Base-by-base conservation (phyloP, 208 protist genomes). In the Trypanosomatidae sp. region DNA sequence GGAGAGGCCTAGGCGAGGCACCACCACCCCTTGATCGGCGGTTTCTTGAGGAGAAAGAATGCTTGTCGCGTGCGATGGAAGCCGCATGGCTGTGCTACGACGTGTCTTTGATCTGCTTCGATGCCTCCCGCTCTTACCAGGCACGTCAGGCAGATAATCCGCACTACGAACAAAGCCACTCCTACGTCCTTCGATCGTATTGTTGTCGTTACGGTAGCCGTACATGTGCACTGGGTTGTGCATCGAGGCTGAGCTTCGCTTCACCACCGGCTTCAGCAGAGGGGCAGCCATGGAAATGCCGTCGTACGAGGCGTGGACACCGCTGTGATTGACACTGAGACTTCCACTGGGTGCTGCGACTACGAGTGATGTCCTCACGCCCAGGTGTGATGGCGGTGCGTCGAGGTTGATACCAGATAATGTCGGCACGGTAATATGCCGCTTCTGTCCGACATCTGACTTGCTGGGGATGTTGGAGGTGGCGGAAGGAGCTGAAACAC, bases 161-260 rank as follows among this genome's bases (percentile, higher is more conserved):
- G 25, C 64, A 53, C 15, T 36, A 13, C 59, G 28, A 28, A 49
- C 8, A 12, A 36, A 28, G 33, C 8, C 30, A 36, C 74, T 3
- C 39, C 49, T 9, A 62, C 13, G 39, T 9, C 5, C 13, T 19
- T 33, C 17, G 8, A 28, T 36, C 30, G 1, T 17, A 1, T 53
- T 50, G 30, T 69, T 56, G 43, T 47, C 74, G 19, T 33, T 5
- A 60, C 59, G 60, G 68, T 47, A 79, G 68, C 68, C 69, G 68
- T 69, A 28, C 22, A 50, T 52, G 47, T 69, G 68, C 39, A 70
- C 7, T 2, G 28, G 36, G 52, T 12, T 33, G 15, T 52, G 15
- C 36, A n/a, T 46, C 50, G 49, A 52, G 3, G 13, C 60, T 17
- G 33, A 19, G 60, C 22, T 9, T 55, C 13, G 62, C 60, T 41